Conservation (phyloP, 1,139 yeast species). For the Hyphopichia buzzinii region DNA sequence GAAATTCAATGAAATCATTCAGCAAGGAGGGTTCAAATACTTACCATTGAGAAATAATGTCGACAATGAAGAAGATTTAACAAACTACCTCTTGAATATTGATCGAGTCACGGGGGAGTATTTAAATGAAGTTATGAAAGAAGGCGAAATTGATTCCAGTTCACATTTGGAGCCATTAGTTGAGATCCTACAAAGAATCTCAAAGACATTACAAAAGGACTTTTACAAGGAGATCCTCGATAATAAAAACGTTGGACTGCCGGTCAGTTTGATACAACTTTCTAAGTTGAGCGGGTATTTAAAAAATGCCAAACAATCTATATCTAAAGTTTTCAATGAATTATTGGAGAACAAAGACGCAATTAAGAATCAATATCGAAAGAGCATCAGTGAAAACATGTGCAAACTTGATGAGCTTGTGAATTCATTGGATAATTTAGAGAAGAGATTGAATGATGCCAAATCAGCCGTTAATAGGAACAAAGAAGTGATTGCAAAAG, state of each 20-base stretch:
- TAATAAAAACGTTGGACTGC: background rate
- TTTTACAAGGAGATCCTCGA: background rate
- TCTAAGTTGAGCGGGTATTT: conserved; percentile 12
- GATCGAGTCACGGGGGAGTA: conserved; percentile 28
- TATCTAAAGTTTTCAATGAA: conserved; percentile 12
- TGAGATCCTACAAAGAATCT: conserved; percentile 4
- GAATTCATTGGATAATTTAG: conserved; percentile 25
- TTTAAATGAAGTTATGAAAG: conserved; percentile 1
- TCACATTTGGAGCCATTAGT: background rate
- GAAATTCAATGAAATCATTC: conserved; percentile 16
- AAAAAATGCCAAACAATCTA: conserved; percentile 7
- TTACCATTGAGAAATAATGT: conserved; percentile 13
- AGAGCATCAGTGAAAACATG: conserved; percentile 28
- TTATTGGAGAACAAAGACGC: conserved; percentile 13
- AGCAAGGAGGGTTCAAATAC: conserved; percentile 24
- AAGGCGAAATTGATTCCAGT: conserved; percentile 5
- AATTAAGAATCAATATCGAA: conserved; percentile 21
- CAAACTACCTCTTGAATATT: conserved; percentile 31
- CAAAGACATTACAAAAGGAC: conserved; percentile 2
- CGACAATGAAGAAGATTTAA: conserved; percentile 25
- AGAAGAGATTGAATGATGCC: conserved; percentile 24
- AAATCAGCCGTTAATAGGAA: conserved; percentile 24
- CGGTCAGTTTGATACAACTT: conserved; percentile 8
- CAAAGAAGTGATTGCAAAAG: conserved; percentile 25
- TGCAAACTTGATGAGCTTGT: conserved; percentile 27